Base-by-base conservation (phyloP, 2,329 filamentous ascomycete genomes). In the Pseudopithomyces maydicus region DNA sequence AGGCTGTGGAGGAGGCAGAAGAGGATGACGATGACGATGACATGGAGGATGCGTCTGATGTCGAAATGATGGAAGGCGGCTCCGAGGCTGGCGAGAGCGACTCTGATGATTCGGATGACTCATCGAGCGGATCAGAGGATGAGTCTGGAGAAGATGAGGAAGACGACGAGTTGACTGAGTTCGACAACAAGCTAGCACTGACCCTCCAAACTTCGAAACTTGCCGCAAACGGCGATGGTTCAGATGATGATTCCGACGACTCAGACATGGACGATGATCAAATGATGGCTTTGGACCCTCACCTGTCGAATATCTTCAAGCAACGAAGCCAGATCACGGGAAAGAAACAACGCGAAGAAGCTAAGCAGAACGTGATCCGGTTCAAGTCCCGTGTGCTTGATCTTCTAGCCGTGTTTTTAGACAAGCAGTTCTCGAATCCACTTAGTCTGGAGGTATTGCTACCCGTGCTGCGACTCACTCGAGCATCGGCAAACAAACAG, bases 361-460 rank as follows among this genome's bases (percentile, higher is more conserved):
- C 94, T 53, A 95, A 91, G 72, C 90, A 94, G 65, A 92, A 88
- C 19, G 91, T 98, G 71, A 81, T 96, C 68, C 93, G 94, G 77
- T 97, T 99, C 84, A 99, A 99, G 81, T 91, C 91, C 75, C 90
- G 93, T 41, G 89, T 97, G 6, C 84, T 98, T 4, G 95, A 98
- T 70, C 84, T 98, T 1, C 82, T 98, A 11, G 86, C 90, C 58
- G 90, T 95, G 61, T 98, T 92, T 75, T 82, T 95, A 62, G 92
- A 90, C 74, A 89, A 90, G 65, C 89, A 95, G 76, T 85, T 89
- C 54, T 82, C 83, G 20, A 90, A 87, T 66, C 77, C 84, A 1
- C 79, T 93, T 1, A 85, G 88, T 0, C 85, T 95, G 42, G 81
- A 86, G 36, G 77, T 95, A 8, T 79, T 97, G 6, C 74, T 93